These are phyloP conservation scores for Dillenia suffruticosa DNA, from an alignment of 164 flowering plant species.

Conservation along the genomic window DNA sequence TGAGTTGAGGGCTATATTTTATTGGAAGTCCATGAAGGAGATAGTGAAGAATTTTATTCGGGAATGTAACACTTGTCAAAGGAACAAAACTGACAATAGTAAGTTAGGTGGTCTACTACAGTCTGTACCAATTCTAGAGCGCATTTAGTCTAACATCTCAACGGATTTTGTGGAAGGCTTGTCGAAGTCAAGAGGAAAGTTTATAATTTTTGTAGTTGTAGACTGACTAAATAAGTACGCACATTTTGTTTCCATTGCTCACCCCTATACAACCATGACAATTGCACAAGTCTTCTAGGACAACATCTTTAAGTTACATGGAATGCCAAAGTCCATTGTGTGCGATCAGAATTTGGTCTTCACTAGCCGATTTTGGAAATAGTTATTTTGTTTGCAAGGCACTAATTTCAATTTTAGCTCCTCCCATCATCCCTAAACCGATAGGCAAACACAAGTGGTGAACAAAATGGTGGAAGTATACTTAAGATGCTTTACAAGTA, in stretches of 20 bases:
- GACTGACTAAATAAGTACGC: conserved; percentile 1
- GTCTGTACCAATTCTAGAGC: background rate
- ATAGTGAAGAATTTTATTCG: background rate
- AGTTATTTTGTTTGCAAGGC: background rate
- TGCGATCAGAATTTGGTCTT: background rate
- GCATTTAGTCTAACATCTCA: background rate
- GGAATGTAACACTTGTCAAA: background rate
- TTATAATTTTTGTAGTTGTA: conserved; percentile 3
- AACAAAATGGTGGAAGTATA: background rate
- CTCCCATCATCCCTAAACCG: background rate
- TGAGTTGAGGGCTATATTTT: background rate
- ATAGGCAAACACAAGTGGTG: too few relatives aligned
- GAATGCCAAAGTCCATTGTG: background rate
- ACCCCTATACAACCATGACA: background rate
- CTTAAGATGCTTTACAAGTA: background rate
- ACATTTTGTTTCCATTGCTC: conserved; percentile 3
- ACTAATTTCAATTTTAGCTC: conserved; percentile 6
- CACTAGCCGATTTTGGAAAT: background rate
- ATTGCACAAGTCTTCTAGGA: background rate
- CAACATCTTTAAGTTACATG: conserved; percentile 5
- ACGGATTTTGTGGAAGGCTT: conserved; percentile 3
- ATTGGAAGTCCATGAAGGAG: conserved; percentile 2
- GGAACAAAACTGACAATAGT: background rate
- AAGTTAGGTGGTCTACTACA: background rate
- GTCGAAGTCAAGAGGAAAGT: background rate